phyloP scores from a whole-genome alignment of 164 flowering plant species.

The grape (Vitis vinifera) region DNA sequence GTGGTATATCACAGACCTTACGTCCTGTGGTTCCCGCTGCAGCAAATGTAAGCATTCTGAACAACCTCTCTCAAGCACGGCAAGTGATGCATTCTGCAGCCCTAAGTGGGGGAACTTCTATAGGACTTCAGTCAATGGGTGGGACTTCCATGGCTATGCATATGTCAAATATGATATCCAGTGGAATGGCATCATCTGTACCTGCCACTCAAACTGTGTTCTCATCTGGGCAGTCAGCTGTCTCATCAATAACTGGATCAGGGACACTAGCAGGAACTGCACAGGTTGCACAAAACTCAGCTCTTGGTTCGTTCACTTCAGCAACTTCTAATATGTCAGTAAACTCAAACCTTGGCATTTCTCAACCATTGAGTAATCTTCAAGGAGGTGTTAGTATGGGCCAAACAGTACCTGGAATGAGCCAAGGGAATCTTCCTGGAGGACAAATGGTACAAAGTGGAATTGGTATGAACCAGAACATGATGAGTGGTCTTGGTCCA shows the following conservation, averaged over 20 bases:
- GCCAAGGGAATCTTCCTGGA: constrained; percentile 69
- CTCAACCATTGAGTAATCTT: constrained; percentile 63
- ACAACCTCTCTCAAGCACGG: constrained; percentile 81
- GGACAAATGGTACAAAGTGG: constrained; percentile 71
- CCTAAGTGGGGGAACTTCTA: constrained; percentile 63
- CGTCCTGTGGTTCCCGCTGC: constrained; percentile 68
- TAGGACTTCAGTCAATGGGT: constrained; percentile 67
- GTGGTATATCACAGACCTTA: constrained; percentile 46
- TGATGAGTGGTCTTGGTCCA: constrained; percentile 55
- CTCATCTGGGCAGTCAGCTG: constrained; percentile 64
- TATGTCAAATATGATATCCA: constrained; percentile 89
- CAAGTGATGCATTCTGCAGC: constrained; percentile 65
- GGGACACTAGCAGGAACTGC: constrained; percentile 54
- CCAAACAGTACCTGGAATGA: constrained; percentile 56
- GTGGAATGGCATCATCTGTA: constrained; percentile 79
- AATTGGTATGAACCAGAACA: constrained; percentile 62
- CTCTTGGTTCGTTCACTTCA: constrained; percentile 53
- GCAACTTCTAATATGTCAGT: constrained; percentile 58
- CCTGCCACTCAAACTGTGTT: constrained; percentile 64
- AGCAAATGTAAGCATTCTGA: constrained; percentile 83
- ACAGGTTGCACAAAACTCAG: constrained; percentile 58
- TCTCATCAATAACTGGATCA: constrained; percentile 55
- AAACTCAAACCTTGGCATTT: constrained; percentile 57
- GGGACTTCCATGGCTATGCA: constrained; percentile 76
- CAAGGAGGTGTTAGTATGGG: constrained; percentile 69